phyloP scores from a whole-genome alignment of 2,329 filamentous ascomycete genomes.

The Chaetomium sp. region DNA sequence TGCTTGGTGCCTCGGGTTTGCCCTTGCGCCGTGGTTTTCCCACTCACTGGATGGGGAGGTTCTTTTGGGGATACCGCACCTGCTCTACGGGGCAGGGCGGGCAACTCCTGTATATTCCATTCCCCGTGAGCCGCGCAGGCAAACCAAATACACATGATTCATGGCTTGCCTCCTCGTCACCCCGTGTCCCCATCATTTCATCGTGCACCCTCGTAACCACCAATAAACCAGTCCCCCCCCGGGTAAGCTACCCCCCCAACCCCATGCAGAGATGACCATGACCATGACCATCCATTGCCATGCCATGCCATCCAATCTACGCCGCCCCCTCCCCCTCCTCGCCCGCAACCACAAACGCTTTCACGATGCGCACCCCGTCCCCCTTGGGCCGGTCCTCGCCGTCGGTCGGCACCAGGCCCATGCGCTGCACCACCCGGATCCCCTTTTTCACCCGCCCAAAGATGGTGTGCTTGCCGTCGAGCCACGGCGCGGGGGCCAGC shows the following conservation, averaged over 20 bases:
- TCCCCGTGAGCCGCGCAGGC: background rate
- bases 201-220: background rate
- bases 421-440: slow-evolving; percentile 78
- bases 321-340: background rate
- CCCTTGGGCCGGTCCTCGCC: slow-evolving; percentile 78
- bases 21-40: background rate
- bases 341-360: slow-evolving; percentile 58
- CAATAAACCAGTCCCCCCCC: no score
- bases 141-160: background rate
- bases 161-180: background rate
- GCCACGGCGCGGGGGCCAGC: slow-evolving; percentile 89
- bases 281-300: no score
- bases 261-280: no score
- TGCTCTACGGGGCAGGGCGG: background rate
- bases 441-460: slow-evolving; percentile 89
- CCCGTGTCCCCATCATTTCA: background rate
- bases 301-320: no score
- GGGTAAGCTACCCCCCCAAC: no score
- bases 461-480: slow-evolving; percentile 96
- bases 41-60: background rate
- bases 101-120: background rate
- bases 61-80: background rate
- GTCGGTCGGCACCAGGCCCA: slow-evolving; percentile 85
- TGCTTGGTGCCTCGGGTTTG: background rate
- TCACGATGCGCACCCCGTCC: slow-evolving; percentile 73